Evolutionary conservation across 371 early-diverging fungal species (phyloP), one percentile per base, ranked within the genome.

Genomic region (Saksenaea oblongispora): DNA sequence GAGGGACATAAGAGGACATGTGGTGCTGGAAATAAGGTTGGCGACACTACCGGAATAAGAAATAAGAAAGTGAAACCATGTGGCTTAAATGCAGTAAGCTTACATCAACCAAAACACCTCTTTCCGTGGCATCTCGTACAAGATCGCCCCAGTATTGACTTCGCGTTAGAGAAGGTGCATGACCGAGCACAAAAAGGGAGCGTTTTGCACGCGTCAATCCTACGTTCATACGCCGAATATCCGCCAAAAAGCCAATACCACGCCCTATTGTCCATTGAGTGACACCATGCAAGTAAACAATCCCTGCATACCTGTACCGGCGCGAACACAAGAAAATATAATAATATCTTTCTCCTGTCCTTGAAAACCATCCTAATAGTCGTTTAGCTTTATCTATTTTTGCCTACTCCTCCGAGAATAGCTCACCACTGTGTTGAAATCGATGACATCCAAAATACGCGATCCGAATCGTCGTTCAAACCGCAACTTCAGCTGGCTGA

Each of bases 261-360:
- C 82, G 73, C 11, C 68, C 76, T 71, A 62, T 56, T 62, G 27
- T 58, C 14, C 14, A 11, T 3, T 53, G 9, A 17, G 18, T 15
- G 26, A 3, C 13, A 8, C 36, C 31, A 5, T n/a, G 18, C 39
- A 60, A 28, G 55, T 51, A 14, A 28, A 42, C 54, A 15, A 53
- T 14, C 13, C 1, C 9, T 3, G 58, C 56, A 62, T 78, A 84
- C 85, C 82, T 18, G 67, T 51, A 22, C 87, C 84, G 1, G 96
- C 93, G 41, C 99, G 87, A 10, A 99, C 99, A 63, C 95, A 94
- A 0, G 97, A 95, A 58, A 98, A 92, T 54, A 98, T 91, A 47
- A 98, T 93, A 34, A 97, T 91, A 31, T 97, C 98, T 73, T 95
- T 95, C 67, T 99, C 99, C 77, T 98, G 98, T 11, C 99, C 99